Conservation (phyloP, 192 early-diverging fungal genomes). For the Coemansia biformis region DNA sequence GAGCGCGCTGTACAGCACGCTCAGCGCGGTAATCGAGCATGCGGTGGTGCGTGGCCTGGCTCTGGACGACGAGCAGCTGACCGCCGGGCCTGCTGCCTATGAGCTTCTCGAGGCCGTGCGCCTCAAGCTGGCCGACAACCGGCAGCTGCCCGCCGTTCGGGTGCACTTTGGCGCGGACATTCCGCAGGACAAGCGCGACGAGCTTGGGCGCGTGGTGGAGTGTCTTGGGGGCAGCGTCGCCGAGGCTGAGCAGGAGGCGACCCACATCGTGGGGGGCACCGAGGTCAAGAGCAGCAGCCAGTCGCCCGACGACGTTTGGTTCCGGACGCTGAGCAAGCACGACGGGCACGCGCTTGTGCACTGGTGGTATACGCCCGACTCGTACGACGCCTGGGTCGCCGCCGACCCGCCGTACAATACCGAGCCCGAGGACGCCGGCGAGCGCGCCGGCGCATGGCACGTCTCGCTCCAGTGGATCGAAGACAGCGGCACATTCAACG, state of each 20-base stretch:
- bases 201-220: conserved; percentile 10
- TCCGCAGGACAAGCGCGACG: conserved; percentile 7
- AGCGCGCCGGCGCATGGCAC: conserved; percentile 65
- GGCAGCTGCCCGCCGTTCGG: conserved; percentile 25
- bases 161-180: conserved; percentile 28
- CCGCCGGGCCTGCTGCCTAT: conserved; percentile 6
- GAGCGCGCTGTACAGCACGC: conserved; percentile 31
- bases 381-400: conserved; percentile 68
- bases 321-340: conserved; percentile 42
- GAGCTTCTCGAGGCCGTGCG: conserved; percentile 28
- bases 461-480: conserved; percentile 67
- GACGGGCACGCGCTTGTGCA: conserved; percentile 62
- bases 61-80: conserved; percentile 13
- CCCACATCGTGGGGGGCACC: conserved; percentile 22
- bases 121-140: conserved; percentile 31
- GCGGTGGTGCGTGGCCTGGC: conserved; percentile 11
- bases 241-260: conserved; percentile 16
- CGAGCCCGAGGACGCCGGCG: conserved; percentile 57
- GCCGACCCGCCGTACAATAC: conserved; percentile 58
- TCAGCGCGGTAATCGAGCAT: conserved; percentile 36
- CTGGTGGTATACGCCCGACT: conserved; percentile 80
- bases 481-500: conserved; percentile 68
- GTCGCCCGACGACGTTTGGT: conserved; percentile 35
- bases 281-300: conserved; percentile 11
- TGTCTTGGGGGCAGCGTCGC: conserved; percentile 24